Percentiles rank a stretch among this genome's conserved stretches.
phyloP scores from a whole-genome alignment of 352 stramenopile genomes.

The Phytophthora pseudosyringae region DNA sequence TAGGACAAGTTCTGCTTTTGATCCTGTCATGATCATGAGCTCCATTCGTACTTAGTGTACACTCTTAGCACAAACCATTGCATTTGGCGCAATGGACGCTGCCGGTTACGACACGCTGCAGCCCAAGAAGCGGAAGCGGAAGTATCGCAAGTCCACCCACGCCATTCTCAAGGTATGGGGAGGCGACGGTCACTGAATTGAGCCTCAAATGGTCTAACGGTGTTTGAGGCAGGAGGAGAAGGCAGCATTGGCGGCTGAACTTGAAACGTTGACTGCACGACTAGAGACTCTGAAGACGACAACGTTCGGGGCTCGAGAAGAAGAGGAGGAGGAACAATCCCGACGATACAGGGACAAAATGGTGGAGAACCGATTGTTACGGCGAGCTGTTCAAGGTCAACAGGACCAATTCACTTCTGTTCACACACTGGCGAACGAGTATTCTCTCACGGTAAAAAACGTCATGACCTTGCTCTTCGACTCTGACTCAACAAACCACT shows the following conservation, averaged over 20 bases:
- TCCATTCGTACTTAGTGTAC: too few relatives aligned
- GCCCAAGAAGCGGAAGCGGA: constrained; percentile 28
- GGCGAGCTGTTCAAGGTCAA: constrained; percentile 23
- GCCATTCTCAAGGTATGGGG: constrained; percentile 27
- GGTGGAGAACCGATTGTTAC: constrained; percentile 22
- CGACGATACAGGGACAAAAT: constrained; percentile 21
- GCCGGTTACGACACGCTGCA: background rate
- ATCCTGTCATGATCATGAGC: too few relatives aligned
- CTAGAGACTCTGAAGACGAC: constrained; percentile 34
- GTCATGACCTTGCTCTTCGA: too few relatives aligned
- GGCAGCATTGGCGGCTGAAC: constrained; percentile 22
- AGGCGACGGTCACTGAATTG: background rate
- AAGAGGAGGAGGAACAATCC: constrained; percentile 18
- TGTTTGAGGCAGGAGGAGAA: constrained; percentile 23
- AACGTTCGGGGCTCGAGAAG: constrained; percentile 15
- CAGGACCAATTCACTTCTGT: constrained; percentile 38
- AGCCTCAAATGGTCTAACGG: background rate
- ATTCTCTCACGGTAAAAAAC: constrained; percentile 31
- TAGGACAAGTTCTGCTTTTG: background rate
- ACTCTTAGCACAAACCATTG: too few relatives aligned
- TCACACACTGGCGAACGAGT: constrained; percentile 40
- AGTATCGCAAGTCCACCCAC: constrained; percentile 32
- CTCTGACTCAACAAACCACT: too few relatives aligned
- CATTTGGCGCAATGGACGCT: too few relatives aligned
- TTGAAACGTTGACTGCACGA: constrained; percentile 11